Evolutionary conservation across 345 rosid genomes (phyloP), one percentile per base, ranked within the genome.

Genomic region (Alliaria petiolata): DNA sequence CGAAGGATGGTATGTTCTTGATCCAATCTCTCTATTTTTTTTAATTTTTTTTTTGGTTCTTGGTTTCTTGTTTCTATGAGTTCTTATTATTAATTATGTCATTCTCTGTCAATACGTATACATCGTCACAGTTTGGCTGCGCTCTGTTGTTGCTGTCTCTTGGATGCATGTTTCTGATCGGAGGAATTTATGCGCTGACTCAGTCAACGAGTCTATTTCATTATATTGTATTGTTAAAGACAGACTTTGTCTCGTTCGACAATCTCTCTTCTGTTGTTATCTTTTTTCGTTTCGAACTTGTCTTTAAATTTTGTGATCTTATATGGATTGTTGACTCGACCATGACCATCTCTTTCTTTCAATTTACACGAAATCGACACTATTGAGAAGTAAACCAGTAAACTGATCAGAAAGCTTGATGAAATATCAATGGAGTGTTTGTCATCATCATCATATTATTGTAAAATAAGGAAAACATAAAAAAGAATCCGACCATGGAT

Each of bases 141-240:
- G 6, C 87, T 88, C 57, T 88, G 93, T 73, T 88, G 93, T 42
- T 88, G 93, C 76, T 88, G 90, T 79, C 83, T 88, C 49, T 61
- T 86, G 76, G 93, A 86, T 81, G 87, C 89, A 59, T 85, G 86
- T 77, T 75, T 87, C 81, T 85, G 79, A 87, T 62, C 59, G 35
- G 50, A 8, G 34, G 8, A 60, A 22, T 22, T 67, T 57, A 28
- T 30, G 34, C 7, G 39, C 52, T 35, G 46, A 38, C 36, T 8
- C 9, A 22, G 30, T 15, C 36, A 13, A 40, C 28, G n/a, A 73
- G 39, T 57, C 20, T 30, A n/a, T 30, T 65, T 38, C 12, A 13
- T 46, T 47, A 28, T 67, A 5, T 22, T 72, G 52, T 50, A 7
- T n/a, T 74, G 52, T 28, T 0, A 36, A 36, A 45, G 65, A 46